Base-by-base conservation (phyloP, 164 flowering plant genomes). In the Saururus chinensis region DNA sequence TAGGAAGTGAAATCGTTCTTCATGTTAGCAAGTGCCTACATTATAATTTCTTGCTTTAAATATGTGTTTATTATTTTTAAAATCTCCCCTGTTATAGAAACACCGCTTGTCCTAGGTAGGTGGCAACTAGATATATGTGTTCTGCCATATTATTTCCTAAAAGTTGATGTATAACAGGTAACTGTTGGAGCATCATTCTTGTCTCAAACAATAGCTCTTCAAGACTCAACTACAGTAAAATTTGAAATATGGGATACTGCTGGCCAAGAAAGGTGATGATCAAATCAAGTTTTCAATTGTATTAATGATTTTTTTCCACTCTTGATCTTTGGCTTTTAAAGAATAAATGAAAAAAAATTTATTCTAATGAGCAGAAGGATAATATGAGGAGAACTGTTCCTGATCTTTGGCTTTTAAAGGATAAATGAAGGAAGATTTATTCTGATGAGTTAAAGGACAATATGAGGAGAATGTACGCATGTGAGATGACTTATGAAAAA, bases 171-270 rank as follows among this genome's bases (percentile, higher is more conserved):
- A 51, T 69, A 72, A 68, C 79, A 95, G 99, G 99, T 95, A n/a
- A 95, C 99, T 57, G 87, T 95, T 61, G 99, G 97, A 76, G 99
- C 99, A 68, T 95, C 99, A 51, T 95, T 95, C 76, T 72, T 95
- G 71, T 95, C 97, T 21, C 99, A 95, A 66, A 95, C 97, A 54
- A 80, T 91, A 70, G 97, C 99, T 48, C 75, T 95, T 75, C 99
- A 89, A 82, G 99, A 95, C 76, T 95, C 99, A 42, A 91, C 93
- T 0, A 91, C 97, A 16, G 96, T 95, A 37, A 95, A 95, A 74
- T 91, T 95, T 80, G 99, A 95, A 81, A 95, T 95, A 68, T 95
- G 99, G 99, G 99, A 95, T 62, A 95, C 99, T 66, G 99, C 99
- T 65, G 99, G 99, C 52, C 99, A 95, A 72, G 99, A 95, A 74